Evolutionary conservation across 768 basidiomycete genomes (phyloP), one percentile per base, ranked within the genome.

Genomic region (Termitomyces bulborhizus): DNA sequence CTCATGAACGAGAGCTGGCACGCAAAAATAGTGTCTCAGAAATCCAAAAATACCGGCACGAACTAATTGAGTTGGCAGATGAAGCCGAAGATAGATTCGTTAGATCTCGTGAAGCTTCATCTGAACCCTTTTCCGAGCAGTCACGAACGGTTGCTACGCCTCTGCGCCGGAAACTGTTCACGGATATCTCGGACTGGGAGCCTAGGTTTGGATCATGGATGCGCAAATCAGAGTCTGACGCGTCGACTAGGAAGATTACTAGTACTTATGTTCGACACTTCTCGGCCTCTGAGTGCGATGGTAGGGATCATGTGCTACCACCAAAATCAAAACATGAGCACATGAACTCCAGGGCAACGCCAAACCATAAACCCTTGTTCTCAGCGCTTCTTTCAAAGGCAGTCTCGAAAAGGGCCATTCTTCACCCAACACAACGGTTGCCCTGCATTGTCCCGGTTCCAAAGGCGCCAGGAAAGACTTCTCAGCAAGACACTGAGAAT

Each of bases 31-130:
- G 65, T 52, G 51, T 51, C 44, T 42, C 59, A 12, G 63, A 67
- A 40, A 57, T 75, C 45, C 66, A 68, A 51, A 58, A 60, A 31
- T 72, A 75, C 57, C 73, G 73, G n/a, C 64, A 63, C 31, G 62
- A 71, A 46, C 62, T 83, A 16, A 75, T 82, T 51, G 72, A 72
- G 34, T 61, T 65, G 15, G 74, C 81, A 16, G 82, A 82, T 27
- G 71, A 72, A n/a, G 80, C 81, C 11, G 82, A 84, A 64, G 62
- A 66, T 37, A 69, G 72, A 41, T 80, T 76, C 55, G 79, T 77
- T 37, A 75, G 73, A 29, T 50, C 62, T 21, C 53, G 46, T 18
- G 32, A 8, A 31, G 31, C 40, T n/a, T 46, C 37, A 55, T n/a
- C 59, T 57, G 18, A 8, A 53, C 27, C 48, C 18, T 41, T 39